Percentiles rank a stretch among this genome's conserved stretches.
These are phyloP conservation scores for Penicillium palitans DNA, from an alignment of 2,329 filamentous ascomycete genomes.

Conservation along the genomic window DNA sequence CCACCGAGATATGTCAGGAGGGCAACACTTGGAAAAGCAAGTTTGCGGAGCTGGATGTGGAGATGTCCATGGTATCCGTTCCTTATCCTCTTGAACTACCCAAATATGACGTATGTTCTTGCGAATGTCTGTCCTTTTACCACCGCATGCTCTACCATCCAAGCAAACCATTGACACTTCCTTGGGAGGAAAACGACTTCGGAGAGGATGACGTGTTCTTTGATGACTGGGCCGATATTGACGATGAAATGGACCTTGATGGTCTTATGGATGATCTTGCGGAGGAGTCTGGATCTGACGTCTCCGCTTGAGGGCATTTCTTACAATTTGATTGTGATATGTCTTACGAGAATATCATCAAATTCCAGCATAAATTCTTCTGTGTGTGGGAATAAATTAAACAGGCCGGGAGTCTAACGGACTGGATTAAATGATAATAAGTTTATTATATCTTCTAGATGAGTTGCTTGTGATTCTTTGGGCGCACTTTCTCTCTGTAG, in stretches of 20 bases:
- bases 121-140: slow-evolving; percentile 10
- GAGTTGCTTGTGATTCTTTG: not conserved
- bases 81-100: slow-evolving; percentile 6
- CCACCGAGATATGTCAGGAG: slow-evolving; percentile 3
- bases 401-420: not conserved
- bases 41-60: slow-evolving; percentile 5
- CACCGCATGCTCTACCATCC: slow-evolving; percentile 8
- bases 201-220: not conserved
- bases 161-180: not conserved
- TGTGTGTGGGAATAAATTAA: not conserved
- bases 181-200: slow-evolving; percentile 1
- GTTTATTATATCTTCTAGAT: not conserved
- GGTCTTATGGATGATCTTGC: not conserved
- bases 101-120: slow-evolving; percentile 6
- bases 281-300: not conserved
- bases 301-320: not conserved
- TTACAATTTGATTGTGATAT: not conserved
- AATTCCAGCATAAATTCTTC: not conserved
- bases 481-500: not conserved
- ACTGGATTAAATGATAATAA: not conserved
- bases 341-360: not conserved
- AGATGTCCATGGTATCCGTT: not conserved
- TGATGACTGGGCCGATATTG: slow-evolving; percentile 8
- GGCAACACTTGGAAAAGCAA: slow-evolving; percentile 4
- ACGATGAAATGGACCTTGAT: slow-evolving; percentile 1